A percentile compares a stretch with the other conserved stretches of the same genome.
Evolutionary conservation across 805 yeast genomes (phyloP).

Genomic region (Wickerhamiella brachini): DNA sequence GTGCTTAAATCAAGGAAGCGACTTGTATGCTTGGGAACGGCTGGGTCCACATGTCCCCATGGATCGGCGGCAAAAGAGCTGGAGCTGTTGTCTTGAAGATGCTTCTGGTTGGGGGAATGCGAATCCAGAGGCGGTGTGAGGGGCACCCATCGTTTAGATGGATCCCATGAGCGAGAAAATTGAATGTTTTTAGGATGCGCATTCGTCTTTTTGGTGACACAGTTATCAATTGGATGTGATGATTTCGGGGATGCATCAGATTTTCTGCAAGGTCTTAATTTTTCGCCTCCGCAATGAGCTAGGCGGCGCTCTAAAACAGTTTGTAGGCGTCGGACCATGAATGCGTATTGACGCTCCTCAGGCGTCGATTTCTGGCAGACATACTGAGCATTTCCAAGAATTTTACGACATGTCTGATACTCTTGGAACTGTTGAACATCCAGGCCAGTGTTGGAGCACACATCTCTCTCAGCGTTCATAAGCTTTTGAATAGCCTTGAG

Average conservation of each 20-base stretch:
- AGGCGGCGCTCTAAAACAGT: background rate
- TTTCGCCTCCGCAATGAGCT: background rate
- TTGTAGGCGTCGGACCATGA: background rate
- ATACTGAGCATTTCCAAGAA: constrained; percentile 1
- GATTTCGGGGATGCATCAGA: background rate
- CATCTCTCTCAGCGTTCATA: background rate
- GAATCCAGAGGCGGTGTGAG: background rate
- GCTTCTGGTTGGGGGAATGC: background rate
- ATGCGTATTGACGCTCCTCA: background rate
- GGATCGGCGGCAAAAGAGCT: background rate
- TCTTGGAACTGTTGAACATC: background rate
- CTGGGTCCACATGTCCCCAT: background rate
- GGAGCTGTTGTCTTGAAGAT: background rate
- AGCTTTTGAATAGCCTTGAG: constrained; percentile 1
- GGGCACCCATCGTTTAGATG: background rate
- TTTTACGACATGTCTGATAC: background rate
- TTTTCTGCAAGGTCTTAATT: background rate
- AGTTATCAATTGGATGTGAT: background rate
- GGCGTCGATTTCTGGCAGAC: background rate
- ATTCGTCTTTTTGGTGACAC: background rate
- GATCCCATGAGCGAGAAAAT: background rate
- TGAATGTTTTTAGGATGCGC: background rate
- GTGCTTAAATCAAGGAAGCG: background rate
- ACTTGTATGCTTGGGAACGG: background rate
- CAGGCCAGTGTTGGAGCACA: background rate